Base-by-base conservation (phyloP, 2,329 filamentous ascomycete species). In the Xylariaceae sp. region DNA sequence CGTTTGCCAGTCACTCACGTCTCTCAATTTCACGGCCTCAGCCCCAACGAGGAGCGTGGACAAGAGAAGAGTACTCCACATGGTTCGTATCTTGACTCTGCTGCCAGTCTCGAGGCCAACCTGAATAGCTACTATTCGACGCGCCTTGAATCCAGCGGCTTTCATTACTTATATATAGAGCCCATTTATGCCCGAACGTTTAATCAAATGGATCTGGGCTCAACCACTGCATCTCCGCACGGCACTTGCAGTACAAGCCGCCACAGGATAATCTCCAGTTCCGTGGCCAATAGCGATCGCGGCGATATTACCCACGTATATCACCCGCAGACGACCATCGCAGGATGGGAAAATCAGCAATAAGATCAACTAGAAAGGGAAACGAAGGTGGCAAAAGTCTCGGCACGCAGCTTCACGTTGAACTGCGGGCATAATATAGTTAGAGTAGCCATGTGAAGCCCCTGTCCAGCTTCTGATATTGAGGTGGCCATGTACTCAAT, bases 31-130 rank as follows among this genome's bases (percentile, higher is more conserved):
- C 12, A 41, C 51, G 19, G 34, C 49, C 22, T 34, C 38, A 16
- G 40, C 55, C 46, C 55, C 54, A 36, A 44, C 32, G 13, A 56
- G 51, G 50, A 57, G 54, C 11, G 52, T 51, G 43, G 53, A 49
- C 38, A 53, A 37, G 22, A 55, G 28, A 26, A 56, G 45, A 50
- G 48, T 18, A 41, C 44, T 48, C 47, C 39, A 44, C 35, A 45
- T 44, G 4, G 49, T 39, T 48, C 49, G 43, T 52, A 55, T 57
- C 33, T 44, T 51, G 45, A 50, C 42, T 9, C 29, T 38, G 37
- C 39, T 43, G 43, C 49, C 47, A 40, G 39, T 45, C 39, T 19
- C 22, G 41, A 40, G 22, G 11, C 22, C 6, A 11, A 26, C 6
- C 22, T 26, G 22, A 11, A 26, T n/a, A n/a, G n/a, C n/a, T n/a